These are phyloP conservation scores for Mrakia hoshinonis DNA, from an alignment of 768 basidiomycete species.

Conservation along the genomic window DNA sequence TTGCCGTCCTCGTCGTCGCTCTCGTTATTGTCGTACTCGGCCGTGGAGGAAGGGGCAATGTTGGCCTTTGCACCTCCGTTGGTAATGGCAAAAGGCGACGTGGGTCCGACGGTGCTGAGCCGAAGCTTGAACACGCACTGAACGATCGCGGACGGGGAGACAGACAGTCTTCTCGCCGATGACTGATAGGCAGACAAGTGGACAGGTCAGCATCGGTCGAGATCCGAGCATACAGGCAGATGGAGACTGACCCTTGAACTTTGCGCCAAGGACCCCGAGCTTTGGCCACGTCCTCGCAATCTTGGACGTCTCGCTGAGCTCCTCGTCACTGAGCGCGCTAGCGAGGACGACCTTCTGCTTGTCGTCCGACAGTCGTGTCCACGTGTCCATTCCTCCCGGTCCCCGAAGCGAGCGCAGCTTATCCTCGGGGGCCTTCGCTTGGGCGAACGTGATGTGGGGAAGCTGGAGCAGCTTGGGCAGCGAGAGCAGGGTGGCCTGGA, in stretches of 20 bases:
- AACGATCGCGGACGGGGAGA: constrained; percentile 80
- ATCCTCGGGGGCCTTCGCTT: constrained; percentile 37
- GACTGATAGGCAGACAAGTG: constrained; percentile 47
- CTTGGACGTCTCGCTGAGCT: constrained; percentile 45
- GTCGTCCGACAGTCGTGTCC: constrained; percentile 16
- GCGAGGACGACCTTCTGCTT: constrained; percentile 34
- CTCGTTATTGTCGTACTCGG: constrained; percentile 37
- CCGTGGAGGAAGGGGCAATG: constrained; percentile 17
- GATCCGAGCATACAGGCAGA: neutral
- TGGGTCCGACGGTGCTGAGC: constrained; percentile 50
- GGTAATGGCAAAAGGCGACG: constrained; percentile 22
- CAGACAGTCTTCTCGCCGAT: constrained; percentile 80
- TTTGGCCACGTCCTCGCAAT: constrained; percentile 61
- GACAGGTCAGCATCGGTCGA: neutral
- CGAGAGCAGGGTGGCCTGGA: constrained; percentile 59
- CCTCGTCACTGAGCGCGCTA: constrained; percentile 48
- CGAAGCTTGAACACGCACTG: constrained; percentile 80
- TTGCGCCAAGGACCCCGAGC: constrained; percentile 70
- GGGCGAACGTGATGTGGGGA: constrained; percentile 54
- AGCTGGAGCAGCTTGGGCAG: constrained; percentile 57
- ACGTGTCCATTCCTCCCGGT: constrained; percentile 43
- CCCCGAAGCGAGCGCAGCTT: constrained; percentile 30
- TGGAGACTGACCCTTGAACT: constrained; percentile 64
- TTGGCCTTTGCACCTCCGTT: neutral
- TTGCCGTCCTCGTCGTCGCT: constrained; percentile 32